These are phyloP conservation scores for Cercospora berteroae DNA, from an alignment of 2,329 filamentous ascomycete species.

Conservation along the genomic window DNA sequence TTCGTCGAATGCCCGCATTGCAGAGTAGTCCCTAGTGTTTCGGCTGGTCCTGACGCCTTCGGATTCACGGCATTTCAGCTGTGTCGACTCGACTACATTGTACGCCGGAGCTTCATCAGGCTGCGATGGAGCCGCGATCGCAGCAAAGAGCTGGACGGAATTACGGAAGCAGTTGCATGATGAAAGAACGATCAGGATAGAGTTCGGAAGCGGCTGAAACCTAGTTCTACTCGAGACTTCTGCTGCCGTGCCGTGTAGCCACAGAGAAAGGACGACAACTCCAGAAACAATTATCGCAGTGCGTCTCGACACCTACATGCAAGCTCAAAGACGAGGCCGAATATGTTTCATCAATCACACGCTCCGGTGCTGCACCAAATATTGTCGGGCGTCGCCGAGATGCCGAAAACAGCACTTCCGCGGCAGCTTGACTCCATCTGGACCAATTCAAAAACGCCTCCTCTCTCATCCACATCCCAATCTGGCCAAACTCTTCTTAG, in stretches of 20 bases:
- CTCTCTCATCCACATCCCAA: constrained; percentile 1
- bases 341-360: background rate
- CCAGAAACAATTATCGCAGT: background rate
- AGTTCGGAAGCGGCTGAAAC: background rate
- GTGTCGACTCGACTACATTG: background rate
- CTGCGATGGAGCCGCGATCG: background rate
- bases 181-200: background rate
- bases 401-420: background rate
- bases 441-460: constrained; percentile 6
- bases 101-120: background rate
- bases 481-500: constrained; percentile 1
- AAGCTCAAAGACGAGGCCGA: background rate
- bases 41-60: background rate
- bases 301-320: background rate
- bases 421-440: background rate
- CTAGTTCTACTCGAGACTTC: background rate
- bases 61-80: background rate
- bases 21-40: background rate
- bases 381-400: constrained; percentile 1
- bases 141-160: background rate
- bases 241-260: background rate
- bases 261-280: background rate
- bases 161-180: background rate
- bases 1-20: background rate
- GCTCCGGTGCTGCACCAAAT: constrained; percentile 2